Conservation (phyloP, 768 basidiomycete species). For the Mycena indigotica region DNA sequence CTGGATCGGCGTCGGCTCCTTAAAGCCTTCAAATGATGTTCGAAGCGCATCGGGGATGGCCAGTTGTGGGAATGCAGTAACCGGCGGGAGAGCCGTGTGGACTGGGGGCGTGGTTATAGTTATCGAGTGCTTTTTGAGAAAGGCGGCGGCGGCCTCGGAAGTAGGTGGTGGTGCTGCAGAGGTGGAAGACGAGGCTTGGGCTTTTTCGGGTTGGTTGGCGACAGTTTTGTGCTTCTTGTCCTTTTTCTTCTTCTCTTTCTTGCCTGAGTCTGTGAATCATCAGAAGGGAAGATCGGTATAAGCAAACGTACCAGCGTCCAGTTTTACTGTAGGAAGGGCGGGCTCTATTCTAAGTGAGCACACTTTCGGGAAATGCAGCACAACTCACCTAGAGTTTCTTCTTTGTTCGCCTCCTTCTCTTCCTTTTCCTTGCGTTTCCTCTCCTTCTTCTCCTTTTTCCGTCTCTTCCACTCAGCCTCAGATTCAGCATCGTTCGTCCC, state of each 20-base stretch:
- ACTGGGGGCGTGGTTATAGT: slow-evolving; percentile 62
- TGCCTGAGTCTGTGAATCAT: slow-evolving; percentile 8
- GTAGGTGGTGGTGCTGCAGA: slow-evolving; percentile 27
- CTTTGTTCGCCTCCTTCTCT: slow-evolving; percentile 13
- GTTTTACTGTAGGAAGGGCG: too few species aligned
- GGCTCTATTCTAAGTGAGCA: too few species aligned
- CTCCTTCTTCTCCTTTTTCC: slow-evolving; percentile 44
- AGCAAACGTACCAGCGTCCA: too few species aligned
- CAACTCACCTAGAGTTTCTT: slow-evolving; percentile 8
- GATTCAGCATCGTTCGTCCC: slow-evolving; percentile 7
- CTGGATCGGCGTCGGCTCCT: slow-evolving; percentile 93
- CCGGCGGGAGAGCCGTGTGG: slow-evolving; percentile 55
- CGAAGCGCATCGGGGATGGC: slow-evolving; percentile 63
- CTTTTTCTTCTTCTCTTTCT: slow-evolving; percentile 44
- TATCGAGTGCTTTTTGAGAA: slow-evolving; percentile 71
- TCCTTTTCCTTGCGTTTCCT: slow-evolving; percentile 37
- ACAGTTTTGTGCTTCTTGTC: slow-evolving; percentile 44
- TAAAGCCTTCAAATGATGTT: slow-evolving; percentile 68
- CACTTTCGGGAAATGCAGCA: too few species aligned
- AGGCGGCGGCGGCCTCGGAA: slow-evolving; percentile 55
- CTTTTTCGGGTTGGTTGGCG: slow-evolving; percentile 29
- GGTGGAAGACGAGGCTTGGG: slow-evolving; percentile 33
- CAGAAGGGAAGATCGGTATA: not conserved
- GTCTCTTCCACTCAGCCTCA: slow-evolving; percentile 20
- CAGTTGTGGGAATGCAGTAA: slow-evolving; percentile 76